A percentile compares a stretch with the other conserved stretches of the same genome.
These are phyloP conservation scores for Vanrija pseudolonga DNA, from an alignment of 1,284 basidiomycete species.

Conservation along the genomic window DNA sequence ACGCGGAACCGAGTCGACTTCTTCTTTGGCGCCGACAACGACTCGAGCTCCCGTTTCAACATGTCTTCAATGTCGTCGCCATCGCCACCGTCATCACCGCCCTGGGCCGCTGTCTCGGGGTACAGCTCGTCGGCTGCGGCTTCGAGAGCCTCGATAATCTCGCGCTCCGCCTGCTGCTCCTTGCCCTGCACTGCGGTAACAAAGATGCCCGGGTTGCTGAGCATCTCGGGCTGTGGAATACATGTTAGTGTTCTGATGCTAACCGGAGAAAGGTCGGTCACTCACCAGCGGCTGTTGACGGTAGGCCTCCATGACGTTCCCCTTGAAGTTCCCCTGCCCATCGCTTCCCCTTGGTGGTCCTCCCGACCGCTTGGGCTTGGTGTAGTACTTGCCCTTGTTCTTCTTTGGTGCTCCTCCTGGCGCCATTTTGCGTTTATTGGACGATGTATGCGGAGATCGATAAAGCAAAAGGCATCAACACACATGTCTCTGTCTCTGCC, in stretches of 20 bases:
- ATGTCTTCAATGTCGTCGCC: conserved; percentile 39
- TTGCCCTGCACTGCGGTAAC: conserved; percentile 37
- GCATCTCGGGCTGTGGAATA: conserved; percentile 28
- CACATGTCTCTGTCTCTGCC: too few relatives aligned
- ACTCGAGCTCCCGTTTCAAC: conserved; percentile 38
- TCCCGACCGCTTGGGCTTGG: neutral
- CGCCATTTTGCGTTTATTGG: too few relatives aligned
- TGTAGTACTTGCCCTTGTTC: neutral
- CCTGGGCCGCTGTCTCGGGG: conserved; percentile 26
- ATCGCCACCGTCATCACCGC: conserved; percentile 17
- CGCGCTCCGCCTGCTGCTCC: conserved; percentile 38
- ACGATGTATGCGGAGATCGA: too few relatives aligned
- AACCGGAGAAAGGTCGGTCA: neutral
- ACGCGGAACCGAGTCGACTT: conserved; percentile 38
- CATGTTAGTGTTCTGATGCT: neutral
- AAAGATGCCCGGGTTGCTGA: conserved; percentile 32
- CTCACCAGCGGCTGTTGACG: conserved; percentile 17
- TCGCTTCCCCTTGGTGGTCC: conserved; percentile 14
- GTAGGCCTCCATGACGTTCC: conserved; percentile 9
- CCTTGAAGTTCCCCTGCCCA: conserved; percentile 15
- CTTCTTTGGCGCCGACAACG: conserved; percentile 18
- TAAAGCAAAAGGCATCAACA: too few relatives aligned
- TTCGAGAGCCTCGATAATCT: conserved; percentile 41
- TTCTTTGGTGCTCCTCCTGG: neutral
- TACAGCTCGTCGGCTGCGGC: conserved; percentile 42